A percentile compares a stretch with the other conserved stretches of the same genome.
Evolutionary conservation across 1,284 basidiomycete species (phyloP).

Genomic region (Ustilago xerochloae): DNA sequence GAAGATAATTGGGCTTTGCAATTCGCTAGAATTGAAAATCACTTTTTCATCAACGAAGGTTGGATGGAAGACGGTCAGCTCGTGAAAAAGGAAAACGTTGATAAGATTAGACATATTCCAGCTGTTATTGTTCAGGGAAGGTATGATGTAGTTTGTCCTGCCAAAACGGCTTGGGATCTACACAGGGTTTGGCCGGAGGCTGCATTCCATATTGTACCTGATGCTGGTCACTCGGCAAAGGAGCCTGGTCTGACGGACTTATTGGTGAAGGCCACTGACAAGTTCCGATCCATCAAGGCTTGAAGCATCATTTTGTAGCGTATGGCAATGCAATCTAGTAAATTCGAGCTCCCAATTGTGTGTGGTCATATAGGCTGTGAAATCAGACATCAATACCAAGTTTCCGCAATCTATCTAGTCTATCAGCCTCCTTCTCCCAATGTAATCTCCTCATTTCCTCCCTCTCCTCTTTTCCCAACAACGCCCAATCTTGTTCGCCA

Average conservation of each 20-base stretch:
- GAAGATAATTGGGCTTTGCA: conserved; percentile 70
- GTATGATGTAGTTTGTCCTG: conserved; percentile 70
- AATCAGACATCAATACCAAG: conserved; percentile 46
- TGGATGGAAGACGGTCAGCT: conserved; percentile 92
- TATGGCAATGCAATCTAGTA: no score
- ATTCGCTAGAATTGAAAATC: conserved; percentile 90
- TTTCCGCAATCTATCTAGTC: conserved; percentile 46
- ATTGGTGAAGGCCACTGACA: conserved; percentile 75
- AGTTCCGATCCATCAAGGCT: conserved; percentile 47
- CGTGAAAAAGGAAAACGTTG: conserved; percentile 82
- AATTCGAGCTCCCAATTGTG: no score
- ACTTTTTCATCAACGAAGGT: conserved; percentile 82
- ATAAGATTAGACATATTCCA: conserved; percentile 79
- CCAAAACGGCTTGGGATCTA: conserved; percentile 68
- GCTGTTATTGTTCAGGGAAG: conserved; percentile 83
- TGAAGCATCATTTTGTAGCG: no score
- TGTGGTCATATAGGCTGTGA: background rate
- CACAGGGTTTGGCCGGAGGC: conserved; percentile 59
- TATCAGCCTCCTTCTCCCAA: conserved; percentile 47
- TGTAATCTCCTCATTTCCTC: conserved; percentile 41
- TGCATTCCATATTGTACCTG: conserved; percentile 75
- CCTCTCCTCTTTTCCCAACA: conserved; percentile 28
- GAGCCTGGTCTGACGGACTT: conserved; percentile 80
- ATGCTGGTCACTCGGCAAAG: conserved; percentile 88
- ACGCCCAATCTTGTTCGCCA: conserved; percentile 33